These are phyloP conservation scores for Tuber melanosporum DNA, from an alignment of 495 filamentous ascomycete species.

Conservation along the genomic window DNA sequence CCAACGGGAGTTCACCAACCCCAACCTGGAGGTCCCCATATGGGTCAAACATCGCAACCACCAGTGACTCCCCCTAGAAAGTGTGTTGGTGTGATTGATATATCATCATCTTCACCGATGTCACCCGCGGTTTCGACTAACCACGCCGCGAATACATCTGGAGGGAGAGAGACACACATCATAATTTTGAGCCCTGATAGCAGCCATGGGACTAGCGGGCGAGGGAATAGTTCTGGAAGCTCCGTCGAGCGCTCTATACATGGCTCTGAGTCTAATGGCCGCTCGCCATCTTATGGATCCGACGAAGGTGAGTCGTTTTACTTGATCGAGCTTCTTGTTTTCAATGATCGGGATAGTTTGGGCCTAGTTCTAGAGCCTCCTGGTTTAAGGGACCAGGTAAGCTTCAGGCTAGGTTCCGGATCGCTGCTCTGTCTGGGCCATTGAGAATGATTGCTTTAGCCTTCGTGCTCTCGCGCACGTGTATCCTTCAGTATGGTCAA, in stretches of 20 bases:
- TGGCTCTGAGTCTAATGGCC: not conserved
- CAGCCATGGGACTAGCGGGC: not conserved
- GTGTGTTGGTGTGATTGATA: not conserved
- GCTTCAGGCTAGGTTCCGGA: not conserved
- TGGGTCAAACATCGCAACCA: not conserved
- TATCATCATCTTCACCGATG: not conserved
- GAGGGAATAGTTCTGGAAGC: not conserved
- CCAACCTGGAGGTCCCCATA: not conserved
- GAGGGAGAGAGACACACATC: not conserved
- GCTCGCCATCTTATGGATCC: not conserved
- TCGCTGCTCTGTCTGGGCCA: not conserved
- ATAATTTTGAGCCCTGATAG: not conserved
- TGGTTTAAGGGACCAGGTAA: not conserved
- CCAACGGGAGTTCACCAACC: not conserved
- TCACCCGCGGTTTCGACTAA: not conserved
- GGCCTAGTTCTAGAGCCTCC: not conserved
- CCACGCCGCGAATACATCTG: not conserved
- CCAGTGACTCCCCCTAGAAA: not conserved
- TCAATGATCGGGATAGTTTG: not conserved
- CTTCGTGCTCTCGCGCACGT: not conserved
- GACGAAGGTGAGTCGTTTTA: not conserved
- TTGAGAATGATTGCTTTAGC: not conserved
- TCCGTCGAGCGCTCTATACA: not conserved
- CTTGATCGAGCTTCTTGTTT: not conserved
- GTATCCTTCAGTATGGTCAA: not conserved